These are phyloP conservation scores for Fusarium paranaense DNA, from an alignment of 2,329 filamentous ascomycete species.

Conservation along the genomic window DNA sequence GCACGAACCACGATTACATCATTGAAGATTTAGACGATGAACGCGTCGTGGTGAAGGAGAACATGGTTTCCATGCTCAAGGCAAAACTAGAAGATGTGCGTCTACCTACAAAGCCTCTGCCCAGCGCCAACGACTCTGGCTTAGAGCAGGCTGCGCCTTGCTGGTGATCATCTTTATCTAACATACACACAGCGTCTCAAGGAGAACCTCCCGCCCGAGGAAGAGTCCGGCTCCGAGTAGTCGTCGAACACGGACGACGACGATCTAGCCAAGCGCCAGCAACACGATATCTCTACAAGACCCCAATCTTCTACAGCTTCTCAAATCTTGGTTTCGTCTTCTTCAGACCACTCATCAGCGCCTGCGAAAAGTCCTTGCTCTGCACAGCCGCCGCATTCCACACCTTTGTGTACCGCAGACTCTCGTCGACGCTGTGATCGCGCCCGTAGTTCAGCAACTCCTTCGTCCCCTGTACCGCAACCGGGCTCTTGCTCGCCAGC, in stretches of 20 bases:
- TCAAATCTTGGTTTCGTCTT: conserved; percentile 86
- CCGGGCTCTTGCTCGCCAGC: conserved; percentile 85
- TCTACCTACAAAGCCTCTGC: not conserved
- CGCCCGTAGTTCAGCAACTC: conserved; percentile 85
- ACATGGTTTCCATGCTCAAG: conserved; percentile 77
- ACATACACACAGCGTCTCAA: conserved; percentile 56
- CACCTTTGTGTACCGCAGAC: conserved; percentile 83
- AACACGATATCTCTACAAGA: not conserved
- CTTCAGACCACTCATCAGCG: conserved; percentile 80
- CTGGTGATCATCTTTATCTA: conserved; percentile 4
- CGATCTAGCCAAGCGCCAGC: not conserved
- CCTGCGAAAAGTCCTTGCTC: conserved; percentile 79
- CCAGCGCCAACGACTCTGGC: not conserved
- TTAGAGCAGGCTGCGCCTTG: not conserved
- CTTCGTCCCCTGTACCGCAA: conserved; percentile 90
- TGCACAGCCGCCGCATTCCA: conserved; percentile 92
- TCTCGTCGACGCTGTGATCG: conserved; percentile 82
- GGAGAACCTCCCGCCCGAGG: conserved; percentile 63
- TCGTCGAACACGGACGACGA: not conserved
- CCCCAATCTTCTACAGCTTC: conserved; percentile 71
- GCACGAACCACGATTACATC: conserved; percentile 76
- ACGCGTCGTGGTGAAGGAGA: conserved; percentile 79
- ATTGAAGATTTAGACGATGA: conserved; percentile 85
- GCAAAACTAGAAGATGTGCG: conserved; percentile 74
- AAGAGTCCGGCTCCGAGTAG: conserved; percentile 65